Percentiles rank a stretch among this genome's conserved stretches.
Conservation (phyloP, 2,329 filamentous ascomycete genomes). For the Aureobasidium sp. region DNA sequence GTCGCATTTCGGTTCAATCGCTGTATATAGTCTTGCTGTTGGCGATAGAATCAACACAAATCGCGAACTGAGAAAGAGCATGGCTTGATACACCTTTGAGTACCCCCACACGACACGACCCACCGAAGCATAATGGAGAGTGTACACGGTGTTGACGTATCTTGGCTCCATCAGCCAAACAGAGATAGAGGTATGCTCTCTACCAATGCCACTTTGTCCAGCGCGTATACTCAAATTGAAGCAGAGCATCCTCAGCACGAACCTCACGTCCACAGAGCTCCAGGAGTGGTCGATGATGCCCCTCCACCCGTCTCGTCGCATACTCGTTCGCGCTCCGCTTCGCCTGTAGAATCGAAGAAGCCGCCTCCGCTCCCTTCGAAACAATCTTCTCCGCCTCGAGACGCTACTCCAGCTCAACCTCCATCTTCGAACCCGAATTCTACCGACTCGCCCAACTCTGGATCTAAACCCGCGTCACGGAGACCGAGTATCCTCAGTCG, state of each 20-base stretch:
- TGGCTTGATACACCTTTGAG: constrained; percentile 13
- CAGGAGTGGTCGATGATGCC: constrained; percentile 36
- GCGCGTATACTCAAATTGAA: constrained; percentile 26
- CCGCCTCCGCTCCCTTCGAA: not conserved
- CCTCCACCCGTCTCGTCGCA: constrained; percentile 40
- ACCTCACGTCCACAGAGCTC: constrained; percentile 37
- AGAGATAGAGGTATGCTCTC: constrained; percentile 70
- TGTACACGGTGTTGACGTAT: constrained; percentile 85
- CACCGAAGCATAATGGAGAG: constrained; percentile 5
- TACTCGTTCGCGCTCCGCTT: constrained; percentile 31
- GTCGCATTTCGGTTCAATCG: not conserved
- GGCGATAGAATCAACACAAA: not conserved
- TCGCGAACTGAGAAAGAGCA: constrained; percentile 13
- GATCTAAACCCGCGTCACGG: constrained; percentile 25
- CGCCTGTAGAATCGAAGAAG: constrained; percentile 18
- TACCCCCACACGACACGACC: not conserved
- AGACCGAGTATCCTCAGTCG: constrained; percentile 50
- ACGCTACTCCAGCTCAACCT: not conserved
- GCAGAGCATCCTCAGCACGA: constrained; percentile 38
- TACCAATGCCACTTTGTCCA: constrained; percentile 21
- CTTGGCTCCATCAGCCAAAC: constrained; percentile 86
- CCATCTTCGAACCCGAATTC: constrained; percentile 22
- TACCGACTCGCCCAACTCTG: constrained; percentile 27
- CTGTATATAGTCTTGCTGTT: not conserved
- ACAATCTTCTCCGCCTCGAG: not conserved